A percentile compares a stretch with the other conserved stretches of the same genome.
Conservation (phyloP, 169 alveolate genomes). For the Plasmodium inui region DNA sequence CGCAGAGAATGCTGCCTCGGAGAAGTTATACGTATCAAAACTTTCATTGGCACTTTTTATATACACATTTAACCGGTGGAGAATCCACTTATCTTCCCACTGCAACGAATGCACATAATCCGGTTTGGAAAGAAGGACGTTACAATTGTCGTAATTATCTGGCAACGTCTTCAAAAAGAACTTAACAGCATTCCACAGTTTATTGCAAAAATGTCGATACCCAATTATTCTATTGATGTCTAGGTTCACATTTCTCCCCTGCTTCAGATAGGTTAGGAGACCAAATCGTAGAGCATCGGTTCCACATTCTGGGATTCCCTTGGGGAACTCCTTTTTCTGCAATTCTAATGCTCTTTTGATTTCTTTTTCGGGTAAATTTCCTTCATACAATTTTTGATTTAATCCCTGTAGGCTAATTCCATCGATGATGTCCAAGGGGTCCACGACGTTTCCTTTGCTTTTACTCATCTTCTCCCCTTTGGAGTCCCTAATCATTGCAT, state of each 20-base stretch:
- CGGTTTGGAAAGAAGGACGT: conserved; percentile 74
- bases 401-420: conserved; percentile 94
- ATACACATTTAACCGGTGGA: conserved; percentile 90
- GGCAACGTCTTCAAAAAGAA: conserved; percentile 90
- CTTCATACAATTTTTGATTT: conserved; percentile 90
- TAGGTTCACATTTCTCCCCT: conserved; percentile 95
- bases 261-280: conserved; percentile 94
- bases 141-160: conserved; percentile 81
- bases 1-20: conserved; percentile 94
- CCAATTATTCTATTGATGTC: conserved; percentile 97
- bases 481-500: conserved; percentile 98
- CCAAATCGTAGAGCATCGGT: conserved; percentile 99
- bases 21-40: conserved; percentile 93
- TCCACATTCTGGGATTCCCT: conserved; percentile 99
- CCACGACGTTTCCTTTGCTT: conserved; percentile 99
- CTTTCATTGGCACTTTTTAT: conserved; percentile 84
- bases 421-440: conserved; percentile 98
- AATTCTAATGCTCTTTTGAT: conserved; percentile 92
- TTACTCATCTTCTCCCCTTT: conserved; percentile 99
- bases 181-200: conserved; percentile 97
- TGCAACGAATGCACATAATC: conserved; percentile 76
- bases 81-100: conserved; percentile 97
- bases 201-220: conserved; percentile 98
- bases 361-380: conserved; percentile 94
- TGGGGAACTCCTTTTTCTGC: conserved; percentile 96